phyloP scores from a whole-genome alignment of 1,284 basidiomycete genomes.

The Trichosporon coremiiforme region DNA sequence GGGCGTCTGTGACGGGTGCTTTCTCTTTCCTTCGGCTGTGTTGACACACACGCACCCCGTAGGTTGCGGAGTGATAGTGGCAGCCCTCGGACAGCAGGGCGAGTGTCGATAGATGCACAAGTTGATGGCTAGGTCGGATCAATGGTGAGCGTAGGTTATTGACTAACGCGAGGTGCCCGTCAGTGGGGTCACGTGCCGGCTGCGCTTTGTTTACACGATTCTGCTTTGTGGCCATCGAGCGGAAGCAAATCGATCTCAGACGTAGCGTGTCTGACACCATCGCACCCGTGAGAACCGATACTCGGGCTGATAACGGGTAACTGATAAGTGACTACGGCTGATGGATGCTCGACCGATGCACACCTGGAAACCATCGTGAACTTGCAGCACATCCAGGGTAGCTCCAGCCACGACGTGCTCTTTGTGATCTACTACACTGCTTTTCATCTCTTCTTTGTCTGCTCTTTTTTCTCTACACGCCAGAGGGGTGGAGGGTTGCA shows the following conservation, averaged over 20 bases:
- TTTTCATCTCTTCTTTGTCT: slow-evolving; percentile 28
- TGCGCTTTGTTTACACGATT: slow-evolving; percentile 14
- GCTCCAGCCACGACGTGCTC: not conserved
- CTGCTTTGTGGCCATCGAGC: not conserved
- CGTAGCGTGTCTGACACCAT: not conserved
- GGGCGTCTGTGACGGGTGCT: too few relatives aligned
- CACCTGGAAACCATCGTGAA: not conserved
- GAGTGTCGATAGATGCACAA: slow-evolving; percentile 7
- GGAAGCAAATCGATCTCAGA: not conserved
- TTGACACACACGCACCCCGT: slow-evolving; percentile 4
- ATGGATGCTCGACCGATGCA: too few relatives aligned
- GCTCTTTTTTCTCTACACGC: slow-evolving; percentile 30
- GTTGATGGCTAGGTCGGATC: not conserved
- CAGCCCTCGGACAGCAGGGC: slow-evolving; percentile 6
- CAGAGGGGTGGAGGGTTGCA: slow-evolving; percentile 27
- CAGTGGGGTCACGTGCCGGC: not conserved
- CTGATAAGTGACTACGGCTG: slow-evolving; percentile 3
- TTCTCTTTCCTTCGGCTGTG: slow-evolving; percentile 4
- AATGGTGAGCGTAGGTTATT: not conserved
- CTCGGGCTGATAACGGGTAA: not conserved
- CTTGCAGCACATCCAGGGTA: not conserved
- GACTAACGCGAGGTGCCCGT: not conserved
- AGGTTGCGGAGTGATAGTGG: slow-evolving; percentile 16
- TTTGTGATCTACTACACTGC: slow-evolving; percentile 25
- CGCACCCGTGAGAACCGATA: not conserved